These are phyloP conservation scores for Ruellia speciosa DNA, from an alignment of 305 asterid genomes.

Conservation along the genomic window DNA sequence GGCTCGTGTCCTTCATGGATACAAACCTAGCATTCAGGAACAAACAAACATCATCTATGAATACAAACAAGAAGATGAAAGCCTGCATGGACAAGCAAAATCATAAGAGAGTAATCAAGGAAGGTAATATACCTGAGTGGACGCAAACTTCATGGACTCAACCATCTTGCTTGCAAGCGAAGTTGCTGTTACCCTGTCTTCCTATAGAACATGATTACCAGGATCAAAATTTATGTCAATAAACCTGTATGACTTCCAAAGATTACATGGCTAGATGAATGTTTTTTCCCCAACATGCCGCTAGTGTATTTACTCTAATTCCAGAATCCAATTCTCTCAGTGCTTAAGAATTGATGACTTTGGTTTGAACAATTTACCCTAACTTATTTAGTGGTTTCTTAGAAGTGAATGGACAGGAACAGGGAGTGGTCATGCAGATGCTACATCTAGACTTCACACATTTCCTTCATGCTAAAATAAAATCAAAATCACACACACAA, in stretches of 20 bases:
- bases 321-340: too few relatives aligned
- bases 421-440: too few relatives aligned
- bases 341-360: too few relatives aligned
- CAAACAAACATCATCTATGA: conserved; percentile 16
- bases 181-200: conserved; percentile 60
- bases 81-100: conserved; percentile 18
- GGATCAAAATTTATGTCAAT: not conserved
- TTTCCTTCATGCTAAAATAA: not conserved
- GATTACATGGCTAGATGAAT: too few relatives aligned
- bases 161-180: conserved; percentile 81
- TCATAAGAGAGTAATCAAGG: conserved; percentile 18
- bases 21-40: conserved; percentile 68
- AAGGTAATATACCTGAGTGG: conserved; percentile 53
- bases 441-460: not conserved
- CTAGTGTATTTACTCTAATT: too few relatives aligned
- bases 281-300: too few relatives aligned
- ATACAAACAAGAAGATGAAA: conserved; percentile 13
- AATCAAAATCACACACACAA: too few relatives aligned
- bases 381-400: too few relatives aligned
- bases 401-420: too few relatives aligned
- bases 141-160: conserved; percentile 71
- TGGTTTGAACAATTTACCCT: too few relatives aligned
- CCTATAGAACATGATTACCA: conserved; percentile 25
- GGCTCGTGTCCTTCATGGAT: conserved; percentile 69
- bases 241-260: too few relatives aligned